phyloP scores from a whole-genome alignment of 495 filamentous ascomycete genomes.

The Hyaloscypha variabilis region DNA sequence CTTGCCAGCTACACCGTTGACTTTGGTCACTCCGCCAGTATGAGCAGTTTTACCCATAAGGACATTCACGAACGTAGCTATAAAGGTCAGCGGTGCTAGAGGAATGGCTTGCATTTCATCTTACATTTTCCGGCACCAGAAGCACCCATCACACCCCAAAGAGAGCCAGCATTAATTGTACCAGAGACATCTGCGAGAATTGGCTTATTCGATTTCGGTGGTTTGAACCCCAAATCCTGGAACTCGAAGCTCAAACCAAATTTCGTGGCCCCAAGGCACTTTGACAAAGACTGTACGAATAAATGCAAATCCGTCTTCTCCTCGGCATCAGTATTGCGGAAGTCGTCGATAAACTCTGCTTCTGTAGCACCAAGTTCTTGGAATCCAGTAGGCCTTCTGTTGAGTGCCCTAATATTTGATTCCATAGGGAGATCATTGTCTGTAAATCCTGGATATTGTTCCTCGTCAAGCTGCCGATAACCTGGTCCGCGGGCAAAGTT shows the following conservation, averaged over 20 bases:
- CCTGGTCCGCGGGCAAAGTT: slow-evolving; percentile 7
- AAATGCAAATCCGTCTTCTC: slow-evolving; percentile 41
- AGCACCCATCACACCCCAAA: slow-evolving; percentile 57
- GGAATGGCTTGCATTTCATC: slow-evolving; percentile 35
- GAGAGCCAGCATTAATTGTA: slow-evolving; percentile 46
- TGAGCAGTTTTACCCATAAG: slow-evolving; percentile 51
- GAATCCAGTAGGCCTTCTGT: slow-evolving; percentile 35
- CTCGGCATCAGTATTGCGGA: slow-evolving; percentile 30
- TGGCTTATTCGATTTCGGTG: slow-evolving; percentile 41
- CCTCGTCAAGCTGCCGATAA: slow-evolving; percentile 36
- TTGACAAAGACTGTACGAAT: slow-evolving; percentile 53
- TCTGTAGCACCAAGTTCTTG: slow-evolving; percentile 40
- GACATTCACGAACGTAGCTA: slow-evolving; percentile 53
- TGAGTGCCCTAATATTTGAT: slow-evolving; percentile 29
- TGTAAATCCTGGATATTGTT: slow-evolving; percentile 32
- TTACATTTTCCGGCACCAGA: slow-evolving; percentile 72
- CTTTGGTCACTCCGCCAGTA: slow-evolving; percentile 44
- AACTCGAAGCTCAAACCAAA: slow-evolving; percentile 56
- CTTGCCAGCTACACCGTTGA: slow-evolving; percentile 50
- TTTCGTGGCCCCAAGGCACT: slow-evolving; percentile 47
- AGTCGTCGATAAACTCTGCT: slow-evolving; percentile 23
- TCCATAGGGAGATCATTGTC: slow-evolving; percentile 36
- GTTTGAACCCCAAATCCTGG: slow-evolving; percentile 45
- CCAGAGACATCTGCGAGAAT: slow-evolving; percentile 54
- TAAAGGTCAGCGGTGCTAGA: background rate